A percentile compares a stretch with the other conserved stretches of the same genome.
Conservation (phyloP, 2,329 filamentous ascomycete species). For the Calonectria naviculata region DNA sequence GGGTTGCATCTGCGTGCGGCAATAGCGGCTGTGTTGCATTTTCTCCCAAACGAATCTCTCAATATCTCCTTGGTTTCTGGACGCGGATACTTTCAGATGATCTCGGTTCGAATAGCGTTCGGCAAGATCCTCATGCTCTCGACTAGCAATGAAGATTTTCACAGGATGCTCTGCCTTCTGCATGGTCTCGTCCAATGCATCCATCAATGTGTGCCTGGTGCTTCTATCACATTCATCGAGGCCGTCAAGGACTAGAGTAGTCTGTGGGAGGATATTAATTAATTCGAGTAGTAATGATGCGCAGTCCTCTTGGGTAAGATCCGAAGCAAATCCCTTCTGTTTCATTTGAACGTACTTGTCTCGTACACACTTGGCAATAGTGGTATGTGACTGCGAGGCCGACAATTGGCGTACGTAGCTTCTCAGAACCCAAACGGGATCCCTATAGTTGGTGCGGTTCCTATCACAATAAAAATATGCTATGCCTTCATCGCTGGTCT, state of each 20-base stretch:
- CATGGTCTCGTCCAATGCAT: conserved; percentile 12
- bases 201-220: conserved; percentile 12
- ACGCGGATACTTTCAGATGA: conserved; percentile 20
- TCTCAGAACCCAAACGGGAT: conserved; percentile 20
- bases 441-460: conserved; percentile 14
- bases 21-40: conserved; percentile 6
- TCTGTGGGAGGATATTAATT: conserved; percentile 6
- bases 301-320: conserved; percentile 18
- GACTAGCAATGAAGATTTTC: conserved; percentile 31
- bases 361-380: not conserved
- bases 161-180: conserved; percentile 12
- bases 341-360: conserved; percentile 8
- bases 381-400: not conserved
- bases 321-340: conserved; percentile 5
- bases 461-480: conserved; percentile 33
- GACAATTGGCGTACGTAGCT: conserved; percentile 30
- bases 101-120: not conserved
- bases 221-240: conserved; percentile 28
- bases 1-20: conserved; percentile 6
- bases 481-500: conserved; percentile 6
- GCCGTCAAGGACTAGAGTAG: conserved; percentile 25
- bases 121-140: conserved; percentile 21
- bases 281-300: conserved; percentile 14
- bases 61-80: conserved; percentile 27
- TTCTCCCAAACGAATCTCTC: conserved; percentile 19